Conservation (phyloP, 2,329 filamentous ascomycete genomes). For the Cylindrodendrum hubeiense region DNA sequence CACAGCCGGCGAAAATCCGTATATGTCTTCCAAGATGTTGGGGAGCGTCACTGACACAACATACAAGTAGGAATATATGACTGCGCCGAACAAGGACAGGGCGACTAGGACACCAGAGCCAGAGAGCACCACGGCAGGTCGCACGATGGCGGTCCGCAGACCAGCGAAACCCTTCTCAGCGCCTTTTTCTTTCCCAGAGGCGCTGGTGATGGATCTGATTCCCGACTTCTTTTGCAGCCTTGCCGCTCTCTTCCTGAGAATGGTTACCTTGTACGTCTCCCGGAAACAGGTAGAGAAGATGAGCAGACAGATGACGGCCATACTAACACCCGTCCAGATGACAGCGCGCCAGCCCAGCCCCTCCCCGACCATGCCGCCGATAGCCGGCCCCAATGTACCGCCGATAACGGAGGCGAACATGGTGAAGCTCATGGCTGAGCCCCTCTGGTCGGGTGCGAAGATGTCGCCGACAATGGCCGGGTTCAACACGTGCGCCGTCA, state of each 20-base stretch:
- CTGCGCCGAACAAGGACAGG: slow-evolving; percentile 59
- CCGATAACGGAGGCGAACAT: slow-evolving; percentile 69
- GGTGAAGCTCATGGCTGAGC: slow-evolving; percentile 68
- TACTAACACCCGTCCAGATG: slow-evolving; percentile 61
- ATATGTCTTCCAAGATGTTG: no score
- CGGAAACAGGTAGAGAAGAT: no score
- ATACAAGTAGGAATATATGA: slow-evolving; percentile 66
- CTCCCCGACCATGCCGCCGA: slow-evolving; percentile 67
- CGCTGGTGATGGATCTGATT: no score
- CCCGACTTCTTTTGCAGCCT: no score
- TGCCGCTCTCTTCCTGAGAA: no score
- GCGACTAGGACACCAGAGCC: slow-evolving; percentile 65
- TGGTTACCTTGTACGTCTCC: no score
- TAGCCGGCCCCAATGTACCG: slow-evolving; percentile 67
- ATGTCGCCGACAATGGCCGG: no score
- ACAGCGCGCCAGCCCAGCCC: slow-evolving; percentile 66
- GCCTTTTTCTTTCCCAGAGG: no score
- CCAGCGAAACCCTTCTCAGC: no score
- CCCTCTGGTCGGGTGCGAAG: slow-evolving; percentile 62
- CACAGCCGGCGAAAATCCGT: no score
- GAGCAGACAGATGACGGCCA: slow-evolving; percentile 51
- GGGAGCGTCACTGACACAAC: slow-evolving; percentile 65
- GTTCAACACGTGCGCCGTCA: no score
- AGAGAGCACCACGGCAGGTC: slow-evolving; percentile 60
- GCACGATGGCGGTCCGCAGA: slow-evolving; percentile 50